Evolutionary conservation across 2,329 filamentous ascomycete genomes (phyloP), one percentile per base, ranked within the genome.

Genomic region (Dactylella cylindrospora): DNA sequence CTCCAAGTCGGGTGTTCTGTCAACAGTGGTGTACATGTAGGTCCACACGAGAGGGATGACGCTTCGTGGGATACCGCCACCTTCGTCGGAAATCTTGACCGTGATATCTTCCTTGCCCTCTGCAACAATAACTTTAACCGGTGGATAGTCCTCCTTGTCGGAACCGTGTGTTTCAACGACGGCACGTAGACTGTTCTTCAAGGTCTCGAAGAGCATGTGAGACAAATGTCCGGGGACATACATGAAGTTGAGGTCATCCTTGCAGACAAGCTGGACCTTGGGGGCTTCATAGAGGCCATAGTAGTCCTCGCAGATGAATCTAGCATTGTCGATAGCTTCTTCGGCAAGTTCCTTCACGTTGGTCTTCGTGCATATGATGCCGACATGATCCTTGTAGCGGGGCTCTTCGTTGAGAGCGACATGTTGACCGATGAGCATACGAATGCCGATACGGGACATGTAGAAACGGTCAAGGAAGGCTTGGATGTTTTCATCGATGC

Each of bases 11-110:
- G 93, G 93, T 17, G 93, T 97, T 68, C 90, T 84, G 73, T 97
- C 93, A 66, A 98, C 93, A 1, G 93, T 98, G 28, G 93, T 98
- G 74, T 98, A 98, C 93, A 97, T 98, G 74, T 98, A 98, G 9
- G 93, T 98, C 93, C 93, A 98, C n/a, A 97, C 93, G 10, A 98
- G 80, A 3, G 93, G 93, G 66, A 98, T 97, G 46, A 89, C 83
- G 69, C 87, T 94, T 70, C 93, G 79, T 0, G 93, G 90, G 47
- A 98, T 97, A 65, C 93, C 93, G 66, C 93, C 93, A 59, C 93
- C 93, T 75, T 98, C 93, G 72, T 98, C 93, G 3, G 86, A 88
- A 69, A 98, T 86, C 76, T 98, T 98, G 77, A 98, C 96, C 3
- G 93, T 98, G 70, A 98, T 98, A 71, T 98, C 93, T 75, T 98